A percentile compares a stretch with the other conserved stretches of the same genome.
phyloP scores from a whole-genome alignment of 352 stramenopile genomes.

The Blastocystis hominis region DNA sequence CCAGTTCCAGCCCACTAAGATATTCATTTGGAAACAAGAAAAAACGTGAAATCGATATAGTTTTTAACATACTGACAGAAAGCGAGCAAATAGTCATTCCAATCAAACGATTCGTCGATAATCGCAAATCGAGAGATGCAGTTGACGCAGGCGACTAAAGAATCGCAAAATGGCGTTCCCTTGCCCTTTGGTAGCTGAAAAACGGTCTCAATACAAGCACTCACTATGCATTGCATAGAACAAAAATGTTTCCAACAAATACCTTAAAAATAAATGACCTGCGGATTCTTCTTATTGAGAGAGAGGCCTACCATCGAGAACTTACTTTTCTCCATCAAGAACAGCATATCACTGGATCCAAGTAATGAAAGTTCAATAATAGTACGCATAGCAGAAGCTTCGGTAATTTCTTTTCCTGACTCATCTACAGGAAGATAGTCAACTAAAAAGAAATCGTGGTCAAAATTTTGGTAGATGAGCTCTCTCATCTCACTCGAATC shows the following conservation, averaged over 20 bases:
- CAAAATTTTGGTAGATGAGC: neutral
- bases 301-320: neutral
- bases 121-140: neutral
- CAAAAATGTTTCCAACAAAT: neutral
- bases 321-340: neutral
- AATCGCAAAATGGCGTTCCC: neutral
- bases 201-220: neutral
- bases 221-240: neutral
- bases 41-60: neutral
- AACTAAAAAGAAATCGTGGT: neutral
- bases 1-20: neutral
- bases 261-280: neutral
- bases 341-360: neutral
- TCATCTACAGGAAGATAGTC: neutral
- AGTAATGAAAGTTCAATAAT: neutral
- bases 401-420: neutral
- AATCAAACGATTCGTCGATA: neutral
- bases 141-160: neutral
- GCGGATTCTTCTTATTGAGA: neutral
- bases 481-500: neutral
- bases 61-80: neutral
- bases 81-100: neutral
- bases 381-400: neutral
- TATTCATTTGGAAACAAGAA: neutral
- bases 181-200: neutral